phyloP scores from a whole-genome alignment of 2,329 filamentous ascomycete species.

The Penicillium griseofulvum region DNA sequence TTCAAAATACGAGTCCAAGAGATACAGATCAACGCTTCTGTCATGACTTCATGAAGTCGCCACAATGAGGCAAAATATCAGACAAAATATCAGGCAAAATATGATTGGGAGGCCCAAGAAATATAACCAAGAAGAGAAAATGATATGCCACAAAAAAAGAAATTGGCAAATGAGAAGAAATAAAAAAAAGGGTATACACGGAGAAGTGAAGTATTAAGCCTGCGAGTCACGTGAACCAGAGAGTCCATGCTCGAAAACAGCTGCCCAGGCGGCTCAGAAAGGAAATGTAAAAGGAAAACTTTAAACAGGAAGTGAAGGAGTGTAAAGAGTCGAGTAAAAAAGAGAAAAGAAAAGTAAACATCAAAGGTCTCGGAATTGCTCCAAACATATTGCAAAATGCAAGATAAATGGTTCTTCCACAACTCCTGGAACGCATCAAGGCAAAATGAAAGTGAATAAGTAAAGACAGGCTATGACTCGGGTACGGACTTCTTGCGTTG shows the following conservation, averaged over 20 bases:
- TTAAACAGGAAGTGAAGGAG: conserved; percentile 15
- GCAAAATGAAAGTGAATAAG: neutral
- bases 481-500: conserved; percentile 54
- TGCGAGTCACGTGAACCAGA: conserved; percentile 13
- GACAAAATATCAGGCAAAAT: too few relatives aligned
- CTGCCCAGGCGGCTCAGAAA: conserved; percentile 25
- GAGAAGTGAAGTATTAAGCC: conserved; percentile 27
- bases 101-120: too few relatives aligned
- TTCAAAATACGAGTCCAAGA: neutral
- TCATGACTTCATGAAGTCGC: conserved; percentile 14
- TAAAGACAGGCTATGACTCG: conserved; percentile 25
- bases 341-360: conserved; percentile 1
- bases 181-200: conserved; percentile 23
- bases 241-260: conserved; percentile 16
- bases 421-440: neutral
- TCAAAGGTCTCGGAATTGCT: conserved; percentile 18
- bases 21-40: conserved; percentile 12
- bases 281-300: conserved; percentile 9
- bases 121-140: conserved; percentile 18
- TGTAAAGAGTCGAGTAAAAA: conserved; percentile 1
- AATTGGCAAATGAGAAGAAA: conserved; percentile 12
- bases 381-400: conserved; percentile 19
- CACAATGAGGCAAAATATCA: neutral
- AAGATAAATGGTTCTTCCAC: conserved; percentile 11
- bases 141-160: conserved; percentile 10